Evolutionary conservation across 2,329 filamentous ascomycete species (phyloP), one percentile per base, ranked within the genome.

Genomic region (Fusarium humuli): DNA sequence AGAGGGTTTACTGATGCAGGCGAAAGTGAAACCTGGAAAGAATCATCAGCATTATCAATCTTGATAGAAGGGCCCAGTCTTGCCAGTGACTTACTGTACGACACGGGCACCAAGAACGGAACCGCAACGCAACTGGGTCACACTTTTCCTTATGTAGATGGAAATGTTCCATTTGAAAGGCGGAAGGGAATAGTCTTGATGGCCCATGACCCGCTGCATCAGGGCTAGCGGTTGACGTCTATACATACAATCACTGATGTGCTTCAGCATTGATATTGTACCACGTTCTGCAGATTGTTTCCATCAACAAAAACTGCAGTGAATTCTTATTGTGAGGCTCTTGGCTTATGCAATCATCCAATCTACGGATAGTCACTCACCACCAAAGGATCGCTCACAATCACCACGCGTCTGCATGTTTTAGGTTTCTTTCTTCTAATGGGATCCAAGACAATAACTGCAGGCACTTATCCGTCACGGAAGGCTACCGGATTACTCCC

Each of bases 391-490:
- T 40, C 22, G 23, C 23, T 29, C n/a, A 32, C 27, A 13, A 52
- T 57, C 25, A 57, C 25, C 34, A 23, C 44, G 46, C 59, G 37
- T 42, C 41, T 30, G 40, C 29, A 22, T 27, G 45, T 52, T 52
- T 63, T 44, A 54, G 57, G 46, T 45, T 56, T 49, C 30, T 30
- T 40, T 64, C 18, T 30, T 34, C 18, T 44, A 50, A 64, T 32
- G 37, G 61, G 23, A 53, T 30, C 48, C 61, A 66, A 37, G 50
- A 53, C 57, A 49, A 49, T 41, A 49, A 44, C 47, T 65, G 60
- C 49, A 69, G 61, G 65, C 52, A 69, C 60, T 65, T 61, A 50
- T 63, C 58, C 63, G 61, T 49, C 52, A 45, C 67, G 70, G 56
- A 63, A 57, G 64, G 57, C 40, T 57, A 41, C 59, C 47, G 54